Base-by-base conservation (phyloP, 805 yeast genomes). In the Trichomonascus vanleenenianus region DNA sequence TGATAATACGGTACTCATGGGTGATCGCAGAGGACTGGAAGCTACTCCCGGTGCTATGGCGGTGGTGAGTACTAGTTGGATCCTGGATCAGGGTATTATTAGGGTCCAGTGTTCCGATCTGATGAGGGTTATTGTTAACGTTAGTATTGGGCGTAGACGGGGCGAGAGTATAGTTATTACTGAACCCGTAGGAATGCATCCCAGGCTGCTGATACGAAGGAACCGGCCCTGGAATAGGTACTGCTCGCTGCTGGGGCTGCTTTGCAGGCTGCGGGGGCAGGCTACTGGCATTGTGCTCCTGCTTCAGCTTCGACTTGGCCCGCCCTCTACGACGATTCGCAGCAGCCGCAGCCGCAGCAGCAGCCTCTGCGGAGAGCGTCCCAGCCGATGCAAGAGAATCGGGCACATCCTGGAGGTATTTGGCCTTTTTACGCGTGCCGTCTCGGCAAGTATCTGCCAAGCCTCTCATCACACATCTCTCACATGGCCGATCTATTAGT, bases 381-480 rank as follows among this genome's bases (percentile, higher is more conserved):
- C 15, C 30, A 15, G 30, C 27, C 4, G 40, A 22, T 4, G 55
- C 48, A 2, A 51, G 44, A 10, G 42, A 38, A 25, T 65, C 67
- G 1, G 78, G 76, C 2, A 75, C 77, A 48, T 82, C 93, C 27
- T 76, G 70, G 44, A 89, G 63, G 53, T 89, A 89, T 62, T 91
- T 91, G n/a, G 70, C 70, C 65, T 85, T 84, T 64, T 87, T 88
- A 40, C 97, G 68, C 2, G 93, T 93, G 3, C 96, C 96, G 66
- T 93, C 97, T 30, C 76, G 77, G 65, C 97, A 91, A 0, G 85
- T 71, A 12, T 68, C 74, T 1, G 72, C 74, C 12, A 87, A 64
- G 0, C 89, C 91, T 56, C 87, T 72, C 25, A 70, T 71, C 2
- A 83, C 61, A 62, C 98, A 91, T 42, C 96, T 64, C 45, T 74